These are phyloP conservation scores for Nemania diffusa DNA, from an alignment of 2,329 filamentous ascomycete genomes.

Conservation along the genomic window DNA sequence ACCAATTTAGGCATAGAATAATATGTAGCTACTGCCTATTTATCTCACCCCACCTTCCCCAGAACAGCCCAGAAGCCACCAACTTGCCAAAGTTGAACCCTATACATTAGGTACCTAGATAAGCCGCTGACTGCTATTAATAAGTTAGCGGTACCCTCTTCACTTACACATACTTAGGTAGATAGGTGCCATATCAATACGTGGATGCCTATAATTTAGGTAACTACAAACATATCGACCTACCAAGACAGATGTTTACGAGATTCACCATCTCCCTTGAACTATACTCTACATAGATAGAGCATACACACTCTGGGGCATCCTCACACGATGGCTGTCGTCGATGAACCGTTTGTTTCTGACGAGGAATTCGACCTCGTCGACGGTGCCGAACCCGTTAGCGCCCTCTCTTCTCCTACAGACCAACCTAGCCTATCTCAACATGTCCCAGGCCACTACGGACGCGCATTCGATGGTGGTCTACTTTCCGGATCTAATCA, in stretches of 20 bases:
- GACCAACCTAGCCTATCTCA: background rate
- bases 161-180: background rate
- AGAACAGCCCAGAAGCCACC: slow-evolving; percentile 11
- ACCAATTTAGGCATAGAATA: too few relatives aligned
- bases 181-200: background rate
- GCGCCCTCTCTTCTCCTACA: slow-evolving; percentile 29
- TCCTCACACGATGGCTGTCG: slow-evolving; percentile 19
- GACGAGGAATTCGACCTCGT: slow-evolving; percentile 37
- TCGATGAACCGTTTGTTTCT: slow-evolving; percentile 24
- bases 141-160: background rate
- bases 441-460: slow-evolving; percentile 26
- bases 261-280: background rate
- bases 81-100: slow-evolving; percentile 12
- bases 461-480: slow-evolving; percentile 18
- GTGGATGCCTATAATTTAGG: background rate
- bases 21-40: background rate
- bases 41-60: background rate
- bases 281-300: background rate
- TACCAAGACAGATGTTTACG: too few relatives aligned
- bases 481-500: background rate
- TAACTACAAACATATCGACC: too few relatives aligned
- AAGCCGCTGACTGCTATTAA: background rate
- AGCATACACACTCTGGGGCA: background rate
- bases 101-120: background rate
- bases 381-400: slow-evolving; percentile 29